These are phyloP conservation scores for Panus rudis DNA, from an alignment of 768 basidiomycete species.

Conservation along the genomic window DNA sequence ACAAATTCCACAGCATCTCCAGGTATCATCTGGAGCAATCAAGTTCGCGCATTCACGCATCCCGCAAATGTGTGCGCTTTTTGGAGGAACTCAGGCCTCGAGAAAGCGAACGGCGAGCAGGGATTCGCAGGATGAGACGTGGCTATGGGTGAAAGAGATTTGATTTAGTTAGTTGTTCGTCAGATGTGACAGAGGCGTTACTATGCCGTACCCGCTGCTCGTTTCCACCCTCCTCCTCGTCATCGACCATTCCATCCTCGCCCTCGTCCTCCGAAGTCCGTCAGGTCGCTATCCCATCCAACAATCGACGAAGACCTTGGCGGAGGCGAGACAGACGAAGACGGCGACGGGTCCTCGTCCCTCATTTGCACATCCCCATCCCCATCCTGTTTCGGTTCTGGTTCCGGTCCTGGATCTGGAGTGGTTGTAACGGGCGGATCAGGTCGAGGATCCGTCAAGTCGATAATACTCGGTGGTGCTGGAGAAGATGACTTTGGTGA, in stretches of 20 bases:
- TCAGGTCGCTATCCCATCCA: slow-evolving; percentile 15
- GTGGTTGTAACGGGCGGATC: too few relatives aligned
- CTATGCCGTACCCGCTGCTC: neutral
- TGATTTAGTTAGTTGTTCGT: too few relatives aligned
- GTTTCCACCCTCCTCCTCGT: slow-evolving; percentile 9
- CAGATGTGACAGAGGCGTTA: neutral
- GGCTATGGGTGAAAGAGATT: too few relatives aligned
- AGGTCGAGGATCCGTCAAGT: too few relatives aligned
- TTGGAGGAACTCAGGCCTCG: too few relatives aligned
- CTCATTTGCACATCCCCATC: neutral
- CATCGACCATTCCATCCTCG: slow-evolving; percentile 11
- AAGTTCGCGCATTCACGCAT: slow-evolving; percentile 9
- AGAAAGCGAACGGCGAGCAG: too few relatives aligned
- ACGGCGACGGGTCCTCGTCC: neutral
- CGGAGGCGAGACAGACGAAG: too few relatives aligned
- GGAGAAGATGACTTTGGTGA: too few relatives aligned
- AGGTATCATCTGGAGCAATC: slow-evolving; percentile 13
- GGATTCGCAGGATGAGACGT: too few relatives aligned
- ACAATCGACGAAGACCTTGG: neutral
- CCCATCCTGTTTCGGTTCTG: neutral
- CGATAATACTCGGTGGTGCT: too few relatives aligned
- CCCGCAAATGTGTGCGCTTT: slow-evolving; percentile 13
- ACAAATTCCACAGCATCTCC: too few relatives aligned
- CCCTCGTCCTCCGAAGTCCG: slow-evolving; percentile 18
- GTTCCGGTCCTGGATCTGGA: too few relatives aligned